A percentile compares a stretch with the other conserved stretches of the same genome.
These are phyloP conservation scores for Aphanoascus verrucosus DNA, from an alignment of 2,329 filamentous ascomycete genomes.

Conservation along the genomic window DNA sequence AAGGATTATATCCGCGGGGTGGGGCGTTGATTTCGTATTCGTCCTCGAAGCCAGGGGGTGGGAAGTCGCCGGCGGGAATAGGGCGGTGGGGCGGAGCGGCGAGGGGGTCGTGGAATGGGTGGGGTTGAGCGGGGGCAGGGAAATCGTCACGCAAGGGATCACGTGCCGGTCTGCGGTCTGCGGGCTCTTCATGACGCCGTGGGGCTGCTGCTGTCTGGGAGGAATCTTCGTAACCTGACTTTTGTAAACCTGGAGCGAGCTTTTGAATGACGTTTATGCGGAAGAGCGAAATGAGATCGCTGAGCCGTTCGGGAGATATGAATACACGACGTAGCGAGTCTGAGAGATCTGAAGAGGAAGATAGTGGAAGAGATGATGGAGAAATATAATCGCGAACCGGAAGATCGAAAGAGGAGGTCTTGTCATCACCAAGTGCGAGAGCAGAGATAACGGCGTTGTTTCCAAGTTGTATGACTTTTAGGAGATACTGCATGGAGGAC, in stretches of 20 bases:
- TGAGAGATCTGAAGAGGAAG: constrained; percentile 26
- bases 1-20: constrained; percentile 40
- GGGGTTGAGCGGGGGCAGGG: constrained; percentile 54
- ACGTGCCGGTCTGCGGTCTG: constrained; percentile 34
- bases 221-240: constrained; percentile 64
- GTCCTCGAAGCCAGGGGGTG: constrained; percentile 85
- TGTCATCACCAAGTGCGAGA: constrained; percentile 68
- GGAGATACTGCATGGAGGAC: constrained; percentile 70
- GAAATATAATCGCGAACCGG: constrained; percentile 64
- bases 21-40: constrained; percentile 73
- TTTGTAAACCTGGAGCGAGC: constrained; percentile 64
- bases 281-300: constrained; percentile 59
- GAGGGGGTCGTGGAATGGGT: constrained; percentile 58
- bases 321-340: constrained; percentile 50
- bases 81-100: constrained; percentile 50
- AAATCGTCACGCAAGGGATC: constrained; percentile 44
- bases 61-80: constrained; percentile 60
- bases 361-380: constrained; percentile 45
- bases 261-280: constrained; percentile 75
- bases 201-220: constrained; percentile 16
- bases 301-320: constrained; percentile 59
- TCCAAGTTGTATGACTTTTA: constrained; percentile 74
- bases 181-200: constrained; percentile 21
- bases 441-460: constrained; percentile 74
- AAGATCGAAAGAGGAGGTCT: constrained; percentile 67